Evolutionary conservation across 441 rosid species (phyloP), one percentile per base, ranked within the genome.

Genomic region (Brassica balearica): DNA sequence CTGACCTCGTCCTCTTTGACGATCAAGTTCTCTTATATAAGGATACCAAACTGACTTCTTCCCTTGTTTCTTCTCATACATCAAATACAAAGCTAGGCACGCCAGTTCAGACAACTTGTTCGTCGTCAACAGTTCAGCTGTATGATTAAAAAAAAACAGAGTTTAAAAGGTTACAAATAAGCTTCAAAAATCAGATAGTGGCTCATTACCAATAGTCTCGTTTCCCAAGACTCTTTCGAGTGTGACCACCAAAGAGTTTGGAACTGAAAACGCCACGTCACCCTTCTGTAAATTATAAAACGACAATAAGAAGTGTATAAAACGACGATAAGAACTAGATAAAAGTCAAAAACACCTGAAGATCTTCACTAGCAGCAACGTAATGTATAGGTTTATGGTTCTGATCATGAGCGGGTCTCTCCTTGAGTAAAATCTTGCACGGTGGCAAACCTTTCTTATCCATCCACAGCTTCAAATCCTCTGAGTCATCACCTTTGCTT

Each of bases 51-150:
- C 91, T 25, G 99, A 95, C 68, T 90, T 87, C 83, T 87, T 90
- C 48, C 97, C 99, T 87, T 95, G 96, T 83, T 95, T 92, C 90
- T 92, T 92, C 88, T 95, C 99, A 80, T 95, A 95, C 98, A 95
- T 95, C 75, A 95, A 85, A 79, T 95, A 91, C 86, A 95, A 81
- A 72, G 98, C 97, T 84, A 95, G 82, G 83, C 97, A 95, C 65
- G 98, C 98, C 87, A 95, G 79, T 79, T 95, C 98, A 0, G 98
- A 95, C 78, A 95, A 80, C 75, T 95, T 95, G 83, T 92, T 92
- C 34, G 97, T 91, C 41, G 98, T 86, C 76, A 95, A 82, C 65
- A 95, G 86, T 81, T 95, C 98, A 22, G 98, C 97, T 95, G 88
- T 41, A 70, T 29, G 98, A 95, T 68, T 97, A 71, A 80, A 34